Evolutionary conservation across 2,329 filamentous ascomycete genomes (phyloP), one percentile per base, ranked within the genome.

Genomic region (Didymella arachidicola): DNA sequence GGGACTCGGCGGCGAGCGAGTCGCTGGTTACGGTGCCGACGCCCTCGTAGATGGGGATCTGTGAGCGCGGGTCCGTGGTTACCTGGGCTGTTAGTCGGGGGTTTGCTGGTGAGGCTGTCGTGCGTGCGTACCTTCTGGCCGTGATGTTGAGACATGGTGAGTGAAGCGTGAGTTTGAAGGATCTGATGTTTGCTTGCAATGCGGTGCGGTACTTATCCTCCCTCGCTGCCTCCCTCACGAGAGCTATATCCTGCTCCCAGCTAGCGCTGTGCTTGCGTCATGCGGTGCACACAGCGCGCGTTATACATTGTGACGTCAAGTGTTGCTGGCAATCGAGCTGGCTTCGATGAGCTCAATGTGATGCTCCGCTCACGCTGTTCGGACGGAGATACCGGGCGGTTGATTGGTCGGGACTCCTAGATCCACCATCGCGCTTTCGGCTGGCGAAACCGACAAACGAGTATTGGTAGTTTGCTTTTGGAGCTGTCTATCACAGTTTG

Each of bases 1-100:
- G 78, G 0, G 91, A 95, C 70, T 94, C 88, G 58, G 87, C 89
- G 11, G 92, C 92, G 5, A 96, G 86, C 7, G 90, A 94, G 77
- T 89, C 90, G 14, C 83, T 80, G 43, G 84, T 79, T 1, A 94
- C 83, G 26, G 81, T 69, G 51, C 92, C 92, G 5, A 88, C 80
- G 14, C 82, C 79, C 75, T 95, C 91, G 16, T 79, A 73, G 58
- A 82, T 83, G 18, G 63, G 59, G 27, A 86, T 83, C 43, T 68
- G 71, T 45, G 79, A 73, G 59, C 74, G 70, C 51, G 82, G 80
- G 70, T 86, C 84, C 45, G 73, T 81, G 44, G 81, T 84, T 63
- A 79, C 72, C 75, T 82, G 38, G 4, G 3, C 7, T 16, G 61
- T 51, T n/a, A 49, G 50, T 30, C 18, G 7, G 11, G 18, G 34